phyloP scores from a whole-genome alignment of 352 stramenopile genomes.

The Phytophthora quininea region DNA sequence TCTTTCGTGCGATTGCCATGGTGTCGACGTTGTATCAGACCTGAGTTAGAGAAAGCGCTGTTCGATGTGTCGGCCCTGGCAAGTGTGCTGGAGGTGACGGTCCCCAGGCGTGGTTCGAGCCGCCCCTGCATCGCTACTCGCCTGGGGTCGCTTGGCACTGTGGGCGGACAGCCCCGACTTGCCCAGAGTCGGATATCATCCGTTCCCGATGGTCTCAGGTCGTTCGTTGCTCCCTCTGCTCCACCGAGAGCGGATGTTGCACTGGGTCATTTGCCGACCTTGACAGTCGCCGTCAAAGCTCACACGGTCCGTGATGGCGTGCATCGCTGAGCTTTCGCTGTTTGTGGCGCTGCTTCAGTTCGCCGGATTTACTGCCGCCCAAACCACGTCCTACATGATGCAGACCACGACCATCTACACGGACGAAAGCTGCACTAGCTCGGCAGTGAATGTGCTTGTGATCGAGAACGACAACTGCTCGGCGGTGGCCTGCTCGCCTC shows the following conservation, averaged over 20 bases:
- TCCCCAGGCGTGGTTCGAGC: too few relatives aligned
- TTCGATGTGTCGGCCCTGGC: too few relatives aligned
- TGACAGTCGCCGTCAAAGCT: neutral
- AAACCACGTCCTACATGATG: conserved; percentile 27
- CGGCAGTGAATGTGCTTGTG: conserved; percentile 20
- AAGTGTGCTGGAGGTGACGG: too few relatives aligned
- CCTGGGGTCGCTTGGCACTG: too few relatives aligned
- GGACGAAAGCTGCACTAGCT: conserved; percentile 14
- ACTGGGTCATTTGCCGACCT: conserved; percentile 7
- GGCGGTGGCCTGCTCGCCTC: conserved; percentile 10
- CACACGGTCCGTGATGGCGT: conserved; percentile 1
- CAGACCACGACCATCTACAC: conserved; percentile 27
- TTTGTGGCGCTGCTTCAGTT: neutral
- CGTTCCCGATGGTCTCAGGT: too few relatives aligned
- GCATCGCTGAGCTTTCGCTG: conserved; percentile 1
- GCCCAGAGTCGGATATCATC: neutral
- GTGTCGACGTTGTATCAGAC: conserved; percentile 1
- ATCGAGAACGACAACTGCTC: conserved; percentile 22
- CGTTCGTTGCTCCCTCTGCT: too few relatives aligned
- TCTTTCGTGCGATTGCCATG: too few relatives aligned
- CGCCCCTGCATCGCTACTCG: too few relatives aligned
- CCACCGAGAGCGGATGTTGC: neutral
- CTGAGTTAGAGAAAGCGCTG: neutral
- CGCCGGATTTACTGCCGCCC: neutral
- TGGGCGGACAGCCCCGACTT: neutral